Conservation (phyloP, 2,329 filamentous ascomycete species). For the Parafenestella ontariensis region DNA sequence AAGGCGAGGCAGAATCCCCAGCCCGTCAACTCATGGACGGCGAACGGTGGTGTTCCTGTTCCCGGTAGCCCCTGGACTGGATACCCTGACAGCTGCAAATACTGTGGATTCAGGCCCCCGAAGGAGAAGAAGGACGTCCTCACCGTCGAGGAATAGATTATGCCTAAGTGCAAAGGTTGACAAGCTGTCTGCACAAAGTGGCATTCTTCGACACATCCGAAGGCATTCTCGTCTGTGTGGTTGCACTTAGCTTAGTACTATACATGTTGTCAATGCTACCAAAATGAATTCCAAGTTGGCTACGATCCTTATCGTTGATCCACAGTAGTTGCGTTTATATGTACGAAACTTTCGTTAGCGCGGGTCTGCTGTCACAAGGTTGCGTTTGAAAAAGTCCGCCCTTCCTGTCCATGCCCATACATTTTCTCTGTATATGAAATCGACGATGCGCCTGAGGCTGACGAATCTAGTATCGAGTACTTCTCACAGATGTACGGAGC, state of each 20-base stretch:
- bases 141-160: not conserved
- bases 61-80: slow-evolving; percentile 35
- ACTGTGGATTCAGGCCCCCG: slow-evolving; percentile 27
- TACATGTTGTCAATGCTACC: not conserved
- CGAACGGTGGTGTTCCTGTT: slow-evolving; percentile 32
- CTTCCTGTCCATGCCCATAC: not conserved
- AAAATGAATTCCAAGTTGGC: too few relatives aligned
- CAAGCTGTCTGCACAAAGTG: not conserved
- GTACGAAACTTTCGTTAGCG: too few relatives aligned
- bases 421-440: slow-evolving; percentile 13
- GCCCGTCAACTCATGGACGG: slow-evolving; percentile 41
- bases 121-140: slow-evolving; percentile 18
- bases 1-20: slow-evolving; percentile 33
- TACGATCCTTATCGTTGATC: too few relatives aligned
- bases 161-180: not conserved
- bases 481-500: slow-evolving; percentile 15
- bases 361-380: too few relatives aligned
- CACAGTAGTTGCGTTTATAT: too few relatives aligned
- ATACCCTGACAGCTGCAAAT: slow-evolving; percentile 35
- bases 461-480: slow-evolving; percentile 12
- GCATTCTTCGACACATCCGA: not conserved
- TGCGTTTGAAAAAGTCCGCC: too few relatives aligned
- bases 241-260: not conserved
- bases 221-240: not conserved
- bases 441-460: slow-evolving; percentile 11